Evolutionary conservation across 78 protist genomes (phyloP), one percentile per base, ranked within the genome.

Genomic region (Dictyostelium brefeldianum): DNA sequence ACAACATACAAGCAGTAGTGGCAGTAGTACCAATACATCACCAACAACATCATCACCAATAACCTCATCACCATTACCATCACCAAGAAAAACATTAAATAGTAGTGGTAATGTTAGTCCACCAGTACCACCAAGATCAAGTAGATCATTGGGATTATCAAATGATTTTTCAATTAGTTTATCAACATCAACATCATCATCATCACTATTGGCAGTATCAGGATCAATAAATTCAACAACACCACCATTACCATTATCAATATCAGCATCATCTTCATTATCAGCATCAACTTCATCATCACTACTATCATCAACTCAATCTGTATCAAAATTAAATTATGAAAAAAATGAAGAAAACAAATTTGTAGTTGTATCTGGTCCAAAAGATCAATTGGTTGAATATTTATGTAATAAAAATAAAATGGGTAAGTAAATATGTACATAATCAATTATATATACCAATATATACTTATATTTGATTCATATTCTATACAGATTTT

Each of bases 341-440:
- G 92, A 87, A 64, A 57, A 29, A 14, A 54, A 31, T 31, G 92
- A 87, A 1, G 84, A 62, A 4, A 74, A 77, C 31, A 74, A 47
- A 65, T 77, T 51, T 29, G 36, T 43, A 27, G 83, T 87, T 9
- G 54, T 87, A 46, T 74, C 92, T 18, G 92, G 92, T 46, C 75
- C 59, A 36, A 87, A 87, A 64, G 69, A 77, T 25, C 92, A 87
- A 51, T 41, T 87, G 10, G n/a, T 87, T 3, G 92, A 87, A 50
- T 64, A 74, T 50, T 59, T 87, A 36, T 87, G 82, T 75, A 62
- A 36, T 75, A 77, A 87, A 31, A 77, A 43, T 31, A 87, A 87
- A 64, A 15, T 77, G 20, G 90, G 90, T 83, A 82, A 14, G 8
- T 81, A 50, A 18, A 18, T 41, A 12, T n/a, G n/a, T n/a, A n/a